These are phyloP conservation scores for Zygnema cylindricum DNA, from an alignment of 139 green algal species.

Conservation along the genomic window DNA sequence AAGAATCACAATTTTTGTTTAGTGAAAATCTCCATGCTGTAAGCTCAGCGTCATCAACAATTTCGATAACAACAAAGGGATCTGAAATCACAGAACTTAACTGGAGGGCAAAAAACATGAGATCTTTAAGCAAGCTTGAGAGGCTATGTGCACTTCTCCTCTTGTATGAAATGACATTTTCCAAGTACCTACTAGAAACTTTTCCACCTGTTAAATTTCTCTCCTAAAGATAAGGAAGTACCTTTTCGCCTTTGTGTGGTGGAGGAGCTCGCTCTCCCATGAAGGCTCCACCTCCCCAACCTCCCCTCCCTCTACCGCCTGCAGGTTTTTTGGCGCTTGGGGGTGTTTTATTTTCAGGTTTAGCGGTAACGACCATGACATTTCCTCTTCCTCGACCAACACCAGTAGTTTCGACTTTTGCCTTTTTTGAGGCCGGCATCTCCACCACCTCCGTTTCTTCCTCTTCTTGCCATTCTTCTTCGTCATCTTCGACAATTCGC, in stretches of 20 bases:
- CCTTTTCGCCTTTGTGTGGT: constrained; percentile 59
- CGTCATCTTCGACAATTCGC: not conserved
- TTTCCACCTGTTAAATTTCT: not conserved
- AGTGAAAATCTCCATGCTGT: too few relatives aligned
- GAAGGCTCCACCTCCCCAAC: constrained; percentile 38
- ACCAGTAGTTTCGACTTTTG: not conserved
- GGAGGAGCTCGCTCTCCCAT: constrained; percentile 45
- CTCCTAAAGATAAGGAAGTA: not conserved
- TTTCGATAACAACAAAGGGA: too few relatives aligned
- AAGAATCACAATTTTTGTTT: too few relatives aligned
- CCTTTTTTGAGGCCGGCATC: not conserved
- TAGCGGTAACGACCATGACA: not conserved
- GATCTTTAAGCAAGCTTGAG: not conserved
- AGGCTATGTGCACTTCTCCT: not conserved
- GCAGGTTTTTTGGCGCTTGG: not conserved
- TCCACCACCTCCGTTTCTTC: not conserved
- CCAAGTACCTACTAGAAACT: constrained; percentile 11
- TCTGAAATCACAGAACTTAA: too few relatives aligned
- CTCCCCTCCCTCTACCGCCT: constrained; percentile 40
- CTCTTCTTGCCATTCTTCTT: not conserved
- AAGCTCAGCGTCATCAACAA: too few relatives aligned
- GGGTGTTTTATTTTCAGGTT: not conserved
- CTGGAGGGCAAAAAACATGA: too few relatives aligned
- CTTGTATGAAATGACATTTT: not conserved
- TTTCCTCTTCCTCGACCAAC: not conserved